Evolutionary conservation across 2,329 filamentous ascomycete genomes (phyloP).

Genomic region (Colletotrichum plurivorum): DNA sequence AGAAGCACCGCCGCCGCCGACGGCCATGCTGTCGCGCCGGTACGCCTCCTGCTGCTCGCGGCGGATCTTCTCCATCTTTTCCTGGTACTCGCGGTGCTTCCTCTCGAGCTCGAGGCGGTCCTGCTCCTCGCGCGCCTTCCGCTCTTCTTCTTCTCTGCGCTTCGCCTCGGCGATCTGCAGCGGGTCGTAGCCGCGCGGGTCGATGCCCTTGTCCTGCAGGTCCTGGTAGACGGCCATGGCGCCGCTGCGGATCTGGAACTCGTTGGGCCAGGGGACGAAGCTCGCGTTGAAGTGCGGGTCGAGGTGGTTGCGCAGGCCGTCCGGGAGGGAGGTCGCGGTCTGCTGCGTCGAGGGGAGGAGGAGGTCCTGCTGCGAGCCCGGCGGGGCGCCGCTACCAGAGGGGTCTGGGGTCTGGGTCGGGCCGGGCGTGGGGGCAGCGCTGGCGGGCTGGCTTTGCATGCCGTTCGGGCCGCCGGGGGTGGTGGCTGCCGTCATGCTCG

Average conservation of each 20-base stretch:
- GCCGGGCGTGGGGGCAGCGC: slow-evolving; percentile 44
- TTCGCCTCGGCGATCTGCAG: slow-evolving; percentile 66
- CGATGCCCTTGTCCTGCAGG: slow-evolving; percentile 72
- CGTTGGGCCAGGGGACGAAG: slow-evolving; percentile 85
- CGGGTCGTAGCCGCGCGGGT: slow-evolving; percentile 73
- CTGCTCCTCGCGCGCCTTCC: slow-evolving; percentile 51
- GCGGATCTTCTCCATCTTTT: slow-evolving; percentile 56
- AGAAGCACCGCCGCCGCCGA: slow-evolving; percentile 42
- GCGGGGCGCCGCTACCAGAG: slow-evolving; percentile 13
- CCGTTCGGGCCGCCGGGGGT: slow-evolving; percentile 33
- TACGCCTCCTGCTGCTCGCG: slow-evolving; percentile 57
- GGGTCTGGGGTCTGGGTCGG: slow-evolving; percentile 42
- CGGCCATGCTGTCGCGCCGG: slow-evolving; percentile 43
- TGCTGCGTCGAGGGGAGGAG: slow-evolving; percentile 49
- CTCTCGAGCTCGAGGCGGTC: slow-evolving; percentile 61
- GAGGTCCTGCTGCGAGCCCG: slow-evolving; percentile 45
- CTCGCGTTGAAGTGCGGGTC: slow-evolving; percentile 69
- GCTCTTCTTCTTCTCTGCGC: slow-evolving; percentile 65
- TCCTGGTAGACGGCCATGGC: slow-evolving; percentile 76
- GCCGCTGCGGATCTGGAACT: slow-evolving; percentile 78
- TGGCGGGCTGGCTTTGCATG: slow-evolving; percentile 41
- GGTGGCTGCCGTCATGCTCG: slow-evolving; percentile 33
- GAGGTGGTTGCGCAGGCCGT: slow-evolving; percentile 62
- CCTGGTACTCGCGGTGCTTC: slow-evolving; percentile 55
- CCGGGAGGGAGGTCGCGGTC: slow-evolving; percentile 61